Evolutionary conservation across 352 stramenopile species (phyloP), one percentile per base, ranked within the genome.

Genomic region (Globisporangium sylvaticum): DNA sequence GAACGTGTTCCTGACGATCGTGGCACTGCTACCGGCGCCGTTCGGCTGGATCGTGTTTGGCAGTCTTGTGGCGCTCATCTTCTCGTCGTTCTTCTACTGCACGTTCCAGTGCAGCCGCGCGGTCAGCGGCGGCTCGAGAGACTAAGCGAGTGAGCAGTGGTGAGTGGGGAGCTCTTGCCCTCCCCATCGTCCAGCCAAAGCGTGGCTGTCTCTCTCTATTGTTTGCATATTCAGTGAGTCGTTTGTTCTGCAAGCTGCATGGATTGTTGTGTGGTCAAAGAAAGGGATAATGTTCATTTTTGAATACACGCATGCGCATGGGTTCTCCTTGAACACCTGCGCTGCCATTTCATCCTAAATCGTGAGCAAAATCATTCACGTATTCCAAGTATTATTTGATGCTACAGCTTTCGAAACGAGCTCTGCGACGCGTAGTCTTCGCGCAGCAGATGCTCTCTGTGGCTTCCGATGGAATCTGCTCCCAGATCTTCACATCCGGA

Each of bases 11-110:
- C 61, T 91, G 64, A 87, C 72, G 57, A 68, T 92, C 20, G 76
- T 92, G 60, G 78, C 89, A 66, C 72, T 92, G 57, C 62, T 90
- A 27, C 85, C 83, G 4, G 65, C 78, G 44, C 83, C 85, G 10
- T 80, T 80, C 34, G 83, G 83, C 7, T 83, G 84, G 62, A 75
- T 91, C 63, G 58, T 81, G 25, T 89, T 94, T 58, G 81, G 78
- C 64, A 9, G 81, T 10, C 32, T 81, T 4, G 22, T 92, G 27
- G 67, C 48, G 8, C 20, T 82, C 9, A 52, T 91, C 25, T 59
- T 87, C 39, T 57, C 64, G 24, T 70, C 72, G 27, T 65, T 86
- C 44, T 62, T 75, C 46, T 92, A 87, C 66, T 73, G 82, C 46
- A 71, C 80, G 34, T 87, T 83, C 62, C 81, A 80, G 62, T 92